A percentile compares a stretch with the other conserved stretches of the same genome.
Evolutionary conservation across 352 stramenopile species (phyloP).

Genomic region (Phytophthora macrochlamydospora): DNA sequence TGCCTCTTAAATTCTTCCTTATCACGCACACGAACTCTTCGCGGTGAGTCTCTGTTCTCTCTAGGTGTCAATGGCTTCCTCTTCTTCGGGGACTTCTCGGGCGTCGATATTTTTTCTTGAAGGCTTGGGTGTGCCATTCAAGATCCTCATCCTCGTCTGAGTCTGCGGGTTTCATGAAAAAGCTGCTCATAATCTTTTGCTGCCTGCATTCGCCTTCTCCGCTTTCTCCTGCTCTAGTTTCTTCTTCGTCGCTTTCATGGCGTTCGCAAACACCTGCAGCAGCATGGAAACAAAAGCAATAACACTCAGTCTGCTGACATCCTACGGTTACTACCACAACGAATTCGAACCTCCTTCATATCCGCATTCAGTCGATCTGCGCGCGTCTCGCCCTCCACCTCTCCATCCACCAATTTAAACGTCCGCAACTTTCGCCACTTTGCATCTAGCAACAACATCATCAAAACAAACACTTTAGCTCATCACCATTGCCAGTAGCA

Average conservation of each 20-base stretch:
- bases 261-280: slow-evolving; percentile 28
- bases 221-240: slow-evolving; percentile 30
- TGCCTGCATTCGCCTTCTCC: slow-evolving; percentile 23
- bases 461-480: slow-evolving; percentile 1
- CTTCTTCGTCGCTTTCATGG: slow-evolving; percentile 36
- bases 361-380: slow-evolving; percentile 63
- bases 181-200: slow-evolving; percentile 37
- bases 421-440: slow-evolving; percentile 83
- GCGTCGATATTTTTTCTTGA: slow-evolving; percentile 5
- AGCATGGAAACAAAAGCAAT: background rate
- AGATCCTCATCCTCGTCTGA: slow-evolving; percentile 14
- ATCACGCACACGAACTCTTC: slow-evolving; percentile 2
- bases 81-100: slow-evolving; percentile 13
- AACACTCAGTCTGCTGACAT: background rate
- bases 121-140: background rate
- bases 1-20: slow-evolving; percentile 16
- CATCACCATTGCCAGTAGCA: slow-evolving; percentile 7
- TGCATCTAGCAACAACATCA: slow-evolving; percentile 33
- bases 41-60: slow-evolving; percentile 16
- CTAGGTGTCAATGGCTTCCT: slow-evolving; percentile 15
- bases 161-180: slow-evolving; percentile 16
- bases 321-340: background rate
- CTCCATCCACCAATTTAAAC: slow-evolving; percentile 63
- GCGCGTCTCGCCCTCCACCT: slow-evolving; percentile 62
- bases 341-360: slow-evolving; percentile 42